Evolutionary conservation across 1,284 basidiomycete genomes (phyloP).

Genomic region (Amylostereum areolatum): DNA sequence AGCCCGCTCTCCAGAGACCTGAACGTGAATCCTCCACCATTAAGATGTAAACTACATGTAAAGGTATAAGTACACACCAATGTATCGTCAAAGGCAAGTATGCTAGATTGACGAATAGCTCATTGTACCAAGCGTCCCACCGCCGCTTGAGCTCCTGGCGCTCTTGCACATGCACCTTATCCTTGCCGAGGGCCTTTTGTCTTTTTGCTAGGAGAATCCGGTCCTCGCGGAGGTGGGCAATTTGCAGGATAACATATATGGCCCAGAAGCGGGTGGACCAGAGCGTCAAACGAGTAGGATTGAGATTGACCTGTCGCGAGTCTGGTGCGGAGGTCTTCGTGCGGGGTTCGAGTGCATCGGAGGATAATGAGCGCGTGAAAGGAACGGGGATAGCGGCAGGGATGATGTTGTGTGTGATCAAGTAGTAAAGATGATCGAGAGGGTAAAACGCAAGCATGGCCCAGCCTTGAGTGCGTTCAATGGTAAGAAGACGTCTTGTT

Average conservation of each 20-base stretch:
- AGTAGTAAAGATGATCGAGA: constrained; percentile 73
- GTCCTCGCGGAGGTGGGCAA: constrained; percentile 66
- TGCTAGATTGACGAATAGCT: constrained; percentile 67
- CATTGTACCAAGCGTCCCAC: constrained; percentile 69
- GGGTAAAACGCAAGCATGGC: constrained; percentile 81
- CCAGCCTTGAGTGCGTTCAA: constrained; percentile 80
- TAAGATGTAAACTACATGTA: neutral
- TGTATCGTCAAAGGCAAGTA: constrained; percentile 80
- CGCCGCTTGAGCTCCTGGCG: constrained; percentile 50
- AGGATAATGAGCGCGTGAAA: constrained; percentile 30
- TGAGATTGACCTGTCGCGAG: constrained; percentile 32
- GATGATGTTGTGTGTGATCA: constrained; percentile 59
- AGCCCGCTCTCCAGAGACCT: constrained; percentile 68
- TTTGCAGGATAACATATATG: constrained; percentile 66
- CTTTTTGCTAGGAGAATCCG: constrained; percentile 47
- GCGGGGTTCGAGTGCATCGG: neutral
- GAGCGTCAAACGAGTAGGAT: constrained; percentile 42
- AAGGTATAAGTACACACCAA: constrained; percentile 48
- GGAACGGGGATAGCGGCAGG: constrained; percentile 42
- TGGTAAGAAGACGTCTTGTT: constrained; percentile 62
- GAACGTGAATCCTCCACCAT: constrained; percentile 1
- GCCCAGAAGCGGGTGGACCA: constrained; percentile 80
- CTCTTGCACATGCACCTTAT: constrained; percentile 49
- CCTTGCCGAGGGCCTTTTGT: constrained; percentile 51
- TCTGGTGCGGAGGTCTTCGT: constrained; percentile 1